Conservation (phyloP, 192 early-diverging fungal species). For the Podila epicladia region DNA sequence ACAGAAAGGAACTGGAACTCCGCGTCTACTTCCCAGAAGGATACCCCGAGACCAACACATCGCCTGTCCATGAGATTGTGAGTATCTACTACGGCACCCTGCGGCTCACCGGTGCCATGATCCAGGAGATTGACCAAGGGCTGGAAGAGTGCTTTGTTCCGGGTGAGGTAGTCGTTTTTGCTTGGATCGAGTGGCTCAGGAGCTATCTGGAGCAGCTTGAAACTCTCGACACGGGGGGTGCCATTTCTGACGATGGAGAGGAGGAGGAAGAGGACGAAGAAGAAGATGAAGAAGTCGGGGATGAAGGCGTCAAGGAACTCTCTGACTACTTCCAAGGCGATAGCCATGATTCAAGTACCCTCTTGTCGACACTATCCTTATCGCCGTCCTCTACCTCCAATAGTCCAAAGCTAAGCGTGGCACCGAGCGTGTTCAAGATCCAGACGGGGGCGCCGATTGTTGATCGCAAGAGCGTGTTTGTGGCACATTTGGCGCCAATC, state of each 20-base stretch:
- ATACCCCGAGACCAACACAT: constrained; percentile 53
- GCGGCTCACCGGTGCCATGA: constrained; percentile 53
- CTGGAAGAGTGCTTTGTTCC: constrained; percentile 65
- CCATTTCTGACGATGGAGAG: background rate
- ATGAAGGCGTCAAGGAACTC: constrained; percentile 12
- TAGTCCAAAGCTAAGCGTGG: constrained; percentile 19
- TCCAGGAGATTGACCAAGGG: constrained; percentile 54
- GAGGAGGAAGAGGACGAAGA: constrained; percentile 6
- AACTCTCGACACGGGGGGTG: background rate
- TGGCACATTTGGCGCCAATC: constrained; percentile 79
- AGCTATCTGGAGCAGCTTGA: constrained; percentile 56
- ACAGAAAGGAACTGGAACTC: constrained; percentile 36
- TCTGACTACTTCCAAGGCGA: constrained; percentile 35
- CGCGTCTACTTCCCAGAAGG: constrained; percentile 56
- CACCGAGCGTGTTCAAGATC: constrained; percentile 54
- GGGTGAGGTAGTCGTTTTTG: constrained; percentile 72
- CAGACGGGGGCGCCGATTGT: constrained; percentile 66
- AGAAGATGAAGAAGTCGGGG: constrained; percentile 18
- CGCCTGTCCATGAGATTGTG: constrained; percentile 58
- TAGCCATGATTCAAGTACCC: background rate
- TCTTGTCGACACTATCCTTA: constrained; percentile 22
- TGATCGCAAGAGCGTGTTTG: constrained; percentile 87
- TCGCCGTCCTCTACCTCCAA: constrained; percentile 5
- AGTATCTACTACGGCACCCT: constrained; percentile 62
- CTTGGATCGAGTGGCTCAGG: constrained; percentile 70